Conservation (phyloP, 768 basidiomycete species). For the Hemileccinum rubropunctum region DNA sequence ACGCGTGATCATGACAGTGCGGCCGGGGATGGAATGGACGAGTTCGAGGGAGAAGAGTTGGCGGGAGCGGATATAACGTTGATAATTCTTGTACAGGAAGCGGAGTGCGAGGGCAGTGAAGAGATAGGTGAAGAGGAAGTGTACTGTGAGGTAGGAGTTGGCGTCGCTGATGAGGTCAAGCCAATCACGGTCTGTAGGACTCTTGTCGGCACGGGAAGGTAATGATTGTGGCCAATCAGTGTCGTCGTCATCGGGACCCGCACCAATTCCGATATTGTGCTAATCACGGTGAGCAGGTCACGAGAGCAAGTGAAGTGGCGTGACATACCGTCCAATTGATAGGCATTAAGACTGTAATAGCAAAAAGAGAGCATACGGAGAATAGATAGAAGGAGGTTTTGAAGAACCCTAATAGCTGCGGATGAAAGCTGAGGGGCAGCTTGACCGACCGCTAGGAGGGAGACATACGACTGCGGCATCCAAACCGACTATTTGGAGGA, state of each 20-base stretch:
- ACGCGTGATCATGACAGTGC: slow-evolving; percentile 85
- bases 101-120: slow-evolving; percentile 86
- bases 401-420: slow-evolving; percentile 90
- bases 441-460: background rate
- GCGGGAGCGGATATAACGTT: slow-evolving; percentile 82
- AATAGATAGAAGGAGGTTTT: slow-evolving; percentile 95
- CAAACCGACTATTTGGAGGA: slow-evolving; percentile 93
- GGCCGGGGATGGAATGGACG: slow-evolving; percentile 90
- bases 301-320: background rate
- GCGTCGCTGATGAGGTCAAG: slow-evolving; percentile 88
- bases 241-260: slow-evolving; percentile 39
- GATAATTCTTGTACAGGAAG: slow-evolving; percentile 87
- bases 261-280: slow-evolving; percentile 74
- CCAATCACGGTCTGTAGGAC: slow-evolving; percentile 55
- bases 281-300: slow-evolving; percentile 25
- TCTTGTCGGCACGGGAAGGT: slow-evolving; percentile 19
- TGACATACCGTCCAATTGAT: slow-evolving; percentile 82
- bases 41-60: slow-evolving; percentile 94
- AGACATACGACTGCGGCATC: slow-evolving; percentile 90
- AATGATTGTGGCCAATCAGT: slow-evolving; percentile 46
- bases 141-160: slow-evolving; percentile 83
- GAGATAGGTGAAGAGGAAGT: slow-evolving; percentile 91
- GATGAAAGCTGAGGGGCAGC: background rate
- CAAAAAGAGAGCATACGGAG: slow-evolving; percentile 79
- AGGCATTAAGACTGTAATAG: slow-evolving; percentile 86